Percentiles rank a stretch among this genome's conserved stretches.
These are phyloP conservation scores for Candida orba DNA, from an alignment of 805 yeast species.

Conservation along the genomic window DNA sequence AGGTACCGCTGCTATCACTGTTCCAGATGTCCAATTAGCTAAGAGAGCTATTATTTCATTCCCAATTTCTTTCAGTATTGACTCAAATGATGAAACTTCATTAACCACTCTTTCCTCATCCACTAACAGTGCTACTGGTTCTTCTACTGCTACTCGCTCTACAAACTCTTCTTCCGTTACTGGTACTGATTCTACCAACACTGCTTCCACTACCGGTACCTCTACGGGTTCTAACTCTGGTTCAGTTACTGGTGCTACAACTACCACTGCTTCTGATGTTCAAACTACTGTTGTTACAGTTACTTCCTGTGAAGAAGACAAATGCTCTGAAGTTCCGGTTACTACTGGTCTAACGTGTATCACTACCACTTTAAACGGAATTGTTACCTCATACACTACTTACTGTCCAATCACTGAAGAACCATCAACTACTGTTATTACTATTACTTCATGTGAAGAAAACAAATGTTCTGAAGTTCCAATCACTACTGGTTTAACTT, in stretches of 20 bases:
- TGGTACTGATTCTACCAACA: not conserved
- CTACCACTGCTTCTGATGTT: not conserved
- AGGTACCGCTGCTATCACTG: not conserved
- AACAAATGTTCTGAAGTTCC: conserved; percentile 22
- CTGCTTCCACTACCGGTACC: not conserved
- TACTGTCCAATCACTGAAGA: conserved; percentile 9
- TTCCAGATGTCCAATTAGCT: not conserved
- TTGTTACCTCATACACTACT: conserved; percentile 24
- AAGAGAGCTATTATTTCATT: conserved; percentile 6
- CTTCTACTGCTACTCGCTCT: not conserved
- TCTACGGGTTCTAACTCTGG: not conserved
- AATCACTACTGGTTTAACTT: conserved; percentile 21
- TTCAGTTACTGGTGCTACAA: not conserved
- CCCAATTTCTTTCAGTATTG: not conserved
- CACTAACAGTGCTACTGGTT: not conserved
- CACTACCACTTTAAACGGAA: conserved; percentile 24
- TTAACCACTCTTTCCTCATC: not conserved
- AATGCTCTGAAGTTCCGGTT: conserved; percentile 22
- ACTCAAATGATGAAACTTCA: not conserved
- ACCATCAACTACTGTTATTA: conserved; percentile 8
- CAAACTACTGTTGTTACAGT: not conserved
- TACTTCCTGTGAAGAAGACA: conserved; percentile 25
- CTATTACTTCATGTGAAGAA: conserved; percentile 23
- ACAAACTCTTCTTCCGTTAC: not conserved
- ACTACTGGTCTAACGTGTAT: conserved; percentile 20